phyloP scores from a whole-genome alignment of 2,329 filamentous ascomycete genomes.

The Neopestalotiopsis rosae region DNA sequence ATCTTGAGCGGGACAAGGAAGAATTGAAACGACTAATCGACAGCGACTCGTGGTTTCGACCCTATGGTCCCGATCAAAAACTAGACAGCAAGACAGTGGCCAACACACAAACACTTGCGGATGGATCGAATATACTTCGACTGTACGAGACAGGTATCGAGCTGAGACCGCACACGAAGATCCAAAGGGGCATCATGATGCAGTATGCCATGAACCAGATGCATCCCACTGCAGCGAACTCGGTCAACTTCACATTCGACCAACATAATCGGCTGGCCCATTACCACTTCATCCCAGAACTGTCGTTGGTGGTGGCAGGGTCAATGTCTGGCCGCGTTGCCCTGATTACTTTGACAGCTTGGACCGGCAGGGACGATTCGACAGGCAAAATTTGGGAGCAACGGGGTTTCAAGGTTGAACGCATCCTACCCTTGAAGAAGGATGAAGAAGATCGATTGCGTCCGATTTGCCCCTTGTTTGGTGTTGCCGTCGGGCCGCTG shows the following conservation, averaged over 20 bases:
- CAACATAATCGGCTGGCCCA: conserved; percentile 63
- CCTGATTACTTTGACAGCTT: conserved; percentile 62
- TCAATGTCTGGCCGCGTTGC: conserved; percentile 70
- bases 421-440: conserved; percentile 50
- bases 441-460: conserved; percentile 52
- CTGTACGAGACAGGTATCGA: conserved; percentile 55
- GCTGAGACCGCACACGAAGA: conserved; percentile 39
- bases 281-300: conserved; percentile 67
- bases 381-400: conserved; percentile 29
- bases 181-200: conserved; percentile 38
- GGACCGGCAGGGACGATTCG: conserved; percentile 23
- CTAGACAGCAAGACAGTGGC: background rate
- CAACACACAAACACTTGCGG: conserved; percentile 9
- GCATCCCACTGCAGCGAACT: conserved; percentile 34
- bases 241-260: conserved; percentile 31
- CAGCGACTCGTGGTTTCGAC: conserved; percentile 16
- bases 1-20: background rate
- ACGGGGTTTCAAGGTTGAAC: conserved; percentile 59
- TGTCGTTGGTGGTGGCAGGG: conserved; percentile 72
- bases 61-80: background rate
- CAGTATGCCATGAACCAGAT: conserved; percentile 33
- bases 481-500: conserved; percentile 70
- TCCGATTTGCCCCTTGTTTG: conserved; percentile 61
- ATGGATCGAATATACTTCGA: conserved; percentile 46
- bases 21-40: conserved; percentile 7